Percentiles rank a stretch among this genome's conserved stretches.
phyloP scores from a whole-genome alignment of 345 rosid genomes.

The Acer negundo region DNA sequence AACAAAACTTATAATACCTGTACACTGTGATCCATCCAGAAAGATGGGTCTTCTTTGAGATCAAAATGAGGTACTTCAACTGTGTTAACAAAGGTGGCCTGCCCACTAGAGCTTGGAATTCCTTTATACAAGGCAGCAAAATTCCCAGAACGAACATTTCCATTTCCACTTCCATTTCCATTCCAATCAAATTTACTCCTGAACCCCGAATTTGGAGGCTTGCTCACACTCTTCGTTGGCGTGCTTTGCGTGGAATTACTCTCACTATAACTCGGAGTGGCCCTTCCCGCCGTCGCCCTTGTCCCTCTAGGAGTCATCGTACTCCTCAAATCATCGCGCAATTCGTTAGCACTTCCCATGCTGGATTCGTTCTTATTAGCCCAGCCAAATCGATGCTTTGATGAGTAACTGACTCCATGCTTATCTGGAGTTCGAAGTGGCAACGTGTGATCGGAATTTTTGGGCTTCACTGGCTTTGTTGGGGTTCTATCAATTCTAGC shows the following conservation, averaged over 20 bases:
- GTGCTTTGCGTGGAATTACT: conserved; percentile 79
- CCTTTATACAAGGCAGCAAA: conserved; percentile 82
- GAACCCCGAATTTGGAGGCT: conserved; percentile 67
- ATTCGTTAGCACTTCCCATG: conserved; percentile 12
- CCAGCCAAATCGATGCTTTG: conserved; percentile 73
- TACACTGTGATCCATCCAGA: conserved; percentile 98
- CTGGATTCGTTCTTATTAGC: conserved; percentile 49
- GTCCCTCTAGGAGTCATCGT: conserved; percentile 58
- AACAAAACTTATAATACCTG: conserved; percentile 53
- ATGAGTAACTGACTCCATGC: conserved; percentile 36
- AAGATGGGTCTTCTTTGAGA: conserved; percentile 88
- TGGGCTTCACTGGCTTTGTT: conserved; percentile 52
- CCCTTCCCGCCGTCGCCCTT: conserved; percentile 43
- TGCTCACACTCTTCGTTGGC: conserved; percentile 86
- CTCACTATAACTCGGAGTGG: conserved; percentile 49
- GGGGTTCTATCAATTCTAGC: conserved; percentile 64
- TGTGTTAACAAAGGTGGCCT: conserved; percentile 53
- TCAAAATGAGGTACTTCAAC: conserved; percentile 94
- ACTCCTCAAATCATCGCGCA: conserved; percentile 37
- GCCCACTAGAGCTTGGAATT: conserved; percentile 51
- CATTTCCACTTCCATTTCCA: conserved; percentile 37
- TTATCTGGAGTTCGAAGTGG: conserved; percentile 80
- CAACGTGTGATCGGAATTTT: conserved; percentile 45
- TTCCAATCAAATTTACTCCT: conserved; percentile 58
- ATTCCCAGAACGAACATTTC: conserved; percentile 49